phyloP scores from a whole-genome alignment of 495 filamentous ascomycete genomes.

The Astrothelium subdiscretum region DNA sequence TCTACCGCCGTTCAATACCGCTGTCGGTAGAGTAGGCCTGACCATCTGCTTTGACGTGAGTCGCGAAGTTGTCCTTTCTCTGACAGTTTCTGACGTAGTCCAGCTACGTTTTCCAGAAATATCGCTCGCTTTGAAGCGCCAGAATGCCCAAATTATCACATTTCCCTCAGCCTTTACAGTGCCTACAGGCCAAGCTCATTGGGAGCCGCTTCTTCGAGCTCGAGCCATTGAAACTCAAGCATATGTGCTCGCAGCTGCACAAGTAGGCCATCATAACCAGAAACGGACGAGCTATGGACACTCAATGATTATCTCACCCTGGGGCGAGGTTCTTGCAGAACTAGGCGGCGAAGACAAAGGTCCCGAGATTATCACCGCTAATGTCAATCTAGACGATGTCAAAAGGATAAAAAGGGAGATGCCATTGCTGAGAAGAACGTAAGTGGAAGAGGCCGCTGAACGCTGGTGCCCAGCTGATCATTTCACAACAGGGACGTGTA shows the following conservation, averaged over 20 bases:
- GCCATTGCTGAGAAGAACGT: conserved; percentile 34
- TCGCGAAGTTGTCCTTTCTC: background rate
- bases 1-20: conserved; percentile 56
- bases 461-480: background rate
- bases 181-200: conserved; percentile 76
- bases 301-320: conserved; percentile 78
- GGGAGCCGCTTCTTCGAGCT: conserved; percentile 64
- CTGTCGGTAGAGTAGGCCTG: conserved; percentile 61
- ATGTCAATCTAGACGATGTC: conserved; percentile 28
- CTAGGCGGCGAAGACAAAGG: conserved; percentile 41
- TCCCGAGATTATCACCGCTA: conserved; percentile 36
- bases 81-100: background rate
- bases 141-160: conserved; percentile 64
- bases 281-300: conserved; percentile 76
- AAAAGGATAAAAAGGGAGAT: conserved; percentile 32
- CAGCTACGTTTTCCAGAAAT: conserved; percentile 72
- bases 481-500: conserved; percentile 44
- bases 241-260: conserved; percentile 82
- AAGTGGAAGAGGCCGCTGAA: background rate
- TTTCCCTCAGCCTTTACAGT: conserved; percentile 90
- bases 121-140: conserved; percentile 50
- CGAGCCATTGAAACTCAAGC: conserved; percentile 83
- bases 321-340: conserved; percentile 64
- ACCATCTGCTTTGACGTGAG: conserved; percentile 82
- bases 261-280: conserved; percentile 68